These are phyloP conservation scores for Diutina sp. DNA, from an alignment of 1,139 yeast genomes.

Conservation along the genomic window DNA sequence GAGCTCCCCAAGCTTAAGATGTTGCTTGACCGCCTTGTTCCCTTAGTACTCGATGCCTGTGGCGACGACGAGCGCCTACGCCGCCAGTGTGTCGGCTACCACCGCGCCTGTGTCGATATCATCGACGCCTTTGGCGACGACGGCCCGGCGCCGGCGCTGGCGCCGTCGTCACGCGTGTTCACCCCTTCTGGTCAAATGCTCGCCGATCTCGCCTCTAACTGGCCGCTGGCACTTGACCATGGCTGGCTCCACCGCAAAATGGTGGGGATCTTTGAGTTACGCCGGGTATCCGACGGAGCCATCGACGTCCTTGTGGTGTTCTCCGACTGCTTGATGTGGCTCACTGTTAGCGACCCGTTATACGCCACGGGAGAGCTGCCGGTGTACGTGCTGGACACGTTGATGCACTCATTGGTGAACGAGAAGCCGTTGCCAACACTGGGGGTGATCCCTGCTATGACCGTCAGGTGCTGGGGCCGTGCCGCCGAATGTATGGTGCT, in stretches of 20 bases:
- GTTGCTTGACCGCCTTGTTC: slow-evolving; percentile 38
- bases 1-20: slow-evolving; percentile 62
- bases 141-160: slow-evolving; percentile 3
- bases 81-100: slow-evolving; percentile 22
- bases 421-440: slow-evolving; percentile 57
- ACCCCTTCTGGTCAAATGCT: slow-evolving; percentile 86
- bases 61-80: slow-evolving; percentile 8
- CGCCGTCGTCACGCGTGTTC: slow-evolving; percentile 45
- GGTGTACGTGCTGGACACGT: slow-evolving; percentile 62
- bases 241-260: slow-evolving; percentile 85
- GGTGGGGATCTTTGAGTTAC: slow-evolving; percentile 62
- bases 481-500: slow-evolving; percentile 42
- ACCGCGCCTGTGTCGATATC: slow-evolving; percentile 44
- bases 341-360: slow-evolving; percentile 22
- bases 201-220: slow-evolving; percentile 68
- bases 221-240: slow-evolving; percentile 81
- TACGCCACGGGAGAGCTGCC: slow-evolving; percentile 13
- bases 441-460: slow-evolving; percentile 49
- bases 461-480: slow-evolving; percentile 56
- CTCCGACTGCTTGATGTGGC: slow-evolving; percentile 63
- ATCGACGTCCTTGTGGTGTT: slow-evolving; percentile 58
- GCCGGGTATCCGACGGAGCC: slow-evolving; percentile 15
- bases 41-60: slow-evolving; percentile 4
- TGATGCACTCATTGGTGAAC: slow-evolving; percentile 83
- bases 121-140: slow-evolving; percentile 69